Evolutionary conservation across 2,329 filamentous ascomycete species (phyloP).

Genomic region (Aureobasidium sp.): DNA sequence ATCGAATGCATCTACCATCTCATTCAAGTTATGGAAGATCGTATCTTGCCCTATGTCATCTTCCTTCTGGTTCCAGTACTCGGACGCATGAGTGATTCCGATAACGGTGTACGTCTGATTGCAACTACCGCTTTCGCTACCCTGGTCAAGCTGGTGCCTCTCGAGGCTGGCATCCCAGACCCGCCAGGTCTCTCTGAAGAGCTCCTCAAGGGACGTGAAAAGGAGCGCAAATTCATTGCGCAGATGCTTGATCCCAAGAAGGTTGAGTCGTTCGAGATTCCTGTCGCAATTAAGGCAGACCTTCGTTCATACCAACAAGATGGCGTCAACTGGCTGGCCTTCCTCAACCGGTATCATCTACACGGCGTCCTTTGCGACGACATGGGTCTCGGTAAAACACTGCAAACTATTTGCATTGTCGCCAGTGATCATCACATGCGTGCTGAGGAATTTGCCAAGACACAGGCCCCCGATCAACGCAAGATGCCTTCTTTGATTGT

Average conservation of each 20-base stretch:
- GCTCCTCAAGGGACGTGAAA: conserved; percentile 79
- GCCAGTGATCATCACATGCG: conserved; percentile 94
- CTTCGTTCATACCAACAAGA: conserved; percentile 97
- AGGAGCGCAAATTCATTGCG: conserved; percentile 91
- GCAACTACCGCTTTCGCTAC: conserved; percentile 97
- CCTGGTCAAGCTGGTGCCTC: conserved; percentile 88
- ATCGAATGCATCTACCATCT: conserved; percentile 95
- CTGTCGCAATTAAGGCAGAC: conserved; percentile 93
- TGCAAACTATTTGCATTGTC: conserved; percentile 96
- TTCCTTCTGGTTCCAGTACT: conserved; percentile 97
- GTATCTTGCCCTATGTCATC: conserved; percentile 93
- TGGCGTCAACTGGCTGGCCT: conserved; percentile 96
- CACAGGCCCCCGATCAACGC: conserved; percentile 66
- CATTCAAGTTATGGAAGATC: conserved; percentile 96
- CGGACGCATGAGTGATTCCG: conserved; percentile 96
- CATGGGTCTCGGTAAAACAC: conserved; percentile 96
- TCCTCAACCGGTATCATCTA: conserved; percentile 95
- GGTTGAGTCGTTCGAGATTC: conserved; percentile 86
- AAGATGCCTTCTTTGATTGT: conserved; percentile 86
- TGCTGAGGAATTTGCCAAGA: conserved; percentile 81
- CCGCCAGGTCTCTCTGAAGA: conserved; percentile 86
- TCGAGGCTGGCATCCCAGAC: conserved; percentile 95
- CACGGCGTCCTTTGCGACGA: conserved; percentile 98
- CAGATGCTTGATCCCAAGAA: conserved; percentile 97
- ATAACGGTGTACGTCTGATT: conserved; percentile 88